Conservation (phyloP, 257 asterid species). For the Fraxinus anomala region DNA sequence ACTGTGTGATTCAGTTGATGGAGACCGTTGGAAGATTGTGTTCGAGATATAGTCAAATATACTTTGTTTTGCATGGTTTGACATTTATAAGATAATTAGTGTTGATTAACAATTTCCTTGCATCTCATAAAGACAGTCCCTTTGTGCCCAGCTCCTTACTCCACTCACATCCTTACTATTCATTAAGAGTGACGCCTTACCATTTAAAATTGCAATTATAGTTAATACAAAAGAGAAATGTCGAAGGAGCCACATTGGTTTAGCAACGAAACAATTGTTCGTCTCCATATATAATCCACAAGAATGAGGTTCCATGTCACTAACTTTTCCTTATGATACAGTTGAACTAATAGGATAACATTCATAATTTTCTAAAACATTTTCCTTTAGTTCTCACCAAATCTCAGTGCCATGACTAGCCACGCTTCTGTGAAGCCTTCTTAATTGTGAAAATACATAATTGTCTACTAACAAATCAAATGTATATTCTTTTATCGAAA, state of each 20-base stretch:
- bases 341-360: not conserved
- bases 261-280: constrained; percentile 1
- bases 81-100: not conserved
- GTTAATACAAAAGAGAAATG: not conserved
- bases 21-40: not conserved
- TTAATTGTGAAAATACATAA: not conserved
- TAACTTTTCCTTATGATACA: not conserved
- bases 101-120: not conserved
- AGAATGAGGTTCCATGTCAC: not conserved
- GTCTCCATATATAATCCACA: constrained; percentile 2
- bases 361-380: constrained; percentile 3
- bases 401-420: not conserved
- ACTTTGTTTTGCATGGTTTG: not conserved
- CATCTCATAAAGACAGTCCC: not conserved
- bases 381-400: constrained; percentile 3
- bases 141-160: not conserved
- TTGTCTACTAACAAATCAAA: not conserved
- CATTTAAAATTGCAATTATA: too few relatives aligned
- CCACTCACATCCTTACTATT: not conserved
- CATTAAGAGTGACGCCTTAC: too few relatives aligned
- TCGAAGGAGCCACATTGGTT: not conserved
- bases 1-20: constrained; percentile 6
- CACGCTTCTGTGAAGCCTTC: constrained; percentile 10
- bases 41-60: not conserved
- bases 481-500: not conserved